phyloP scores from a whole-genome alignment of 768 basidiomycete genomes.

The Leccinum broughii region DNA sequence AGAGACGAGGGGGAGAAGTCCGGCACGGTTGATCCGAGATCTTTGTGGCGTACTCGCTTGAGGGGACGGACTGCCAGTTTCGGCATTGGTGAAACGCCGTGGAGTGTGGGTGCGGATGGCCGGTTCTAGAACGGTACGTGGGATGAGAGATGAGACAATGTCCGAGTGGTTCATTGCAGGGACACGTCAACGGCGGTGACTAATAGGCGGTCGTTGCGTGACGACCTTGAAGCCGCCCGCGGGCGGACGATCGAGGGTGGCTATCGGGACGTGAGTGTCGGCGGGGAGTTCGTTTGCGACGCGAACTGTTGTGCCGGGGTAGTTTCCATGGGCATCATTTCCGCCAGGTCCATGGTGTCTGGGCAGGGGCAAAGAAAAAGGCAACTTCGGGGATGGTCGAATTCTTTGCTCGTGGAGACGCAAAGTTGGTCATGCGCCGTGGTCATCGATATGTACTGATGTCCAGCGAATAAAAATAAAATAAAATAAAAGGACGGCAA shows the following conservation, averaged over 20 bases:
- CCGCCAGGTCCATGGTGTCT: conserved; percentile 8
- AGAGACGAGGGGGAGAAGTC: neutral
- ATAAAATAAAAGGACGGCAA: neutral
- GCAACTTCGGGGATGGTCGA: neutral
- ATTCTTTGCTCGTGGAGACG: conserved; percentile 2
- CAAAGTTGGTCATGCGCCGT: conserved; percentile 14
- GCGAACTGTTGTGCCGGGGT: neutral
- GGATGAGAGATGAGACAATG: neutral
- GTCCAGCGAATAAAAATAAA: neutral
- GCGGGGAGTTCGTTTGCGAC: conserved; percentile 1
- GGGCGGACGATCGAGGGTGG: conserved; percentile 20
- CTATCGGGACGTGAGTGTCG: conserved; percentile 9
- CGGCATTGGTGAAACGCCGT: conserved; percentile 15
- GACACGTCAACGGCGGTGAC: conserved; percentile 8
- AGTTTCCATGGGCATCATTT: conserved; percentile 15
- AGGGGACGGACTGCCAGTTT: conserved; percentile 7
- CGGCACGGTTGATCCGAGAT: neutral
- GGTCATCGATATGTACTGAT: conserved; percentile 8
- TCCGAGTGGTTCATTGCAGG: neutral
- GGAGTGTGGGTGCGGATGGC: neutral
- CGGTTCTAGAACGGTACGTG: conserved; percentile 1
- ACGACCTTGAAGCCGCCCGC: conserved; percentile 18
- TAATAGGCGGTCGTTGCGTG: conserved; percentile 15
- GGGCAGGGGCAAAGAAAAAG: neutral
- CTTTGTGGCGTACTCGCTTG: neutral